Evolutionary conservation across 129 eudicot genomes (phyloP).

Genomic region (Daucus carota): DNA sequence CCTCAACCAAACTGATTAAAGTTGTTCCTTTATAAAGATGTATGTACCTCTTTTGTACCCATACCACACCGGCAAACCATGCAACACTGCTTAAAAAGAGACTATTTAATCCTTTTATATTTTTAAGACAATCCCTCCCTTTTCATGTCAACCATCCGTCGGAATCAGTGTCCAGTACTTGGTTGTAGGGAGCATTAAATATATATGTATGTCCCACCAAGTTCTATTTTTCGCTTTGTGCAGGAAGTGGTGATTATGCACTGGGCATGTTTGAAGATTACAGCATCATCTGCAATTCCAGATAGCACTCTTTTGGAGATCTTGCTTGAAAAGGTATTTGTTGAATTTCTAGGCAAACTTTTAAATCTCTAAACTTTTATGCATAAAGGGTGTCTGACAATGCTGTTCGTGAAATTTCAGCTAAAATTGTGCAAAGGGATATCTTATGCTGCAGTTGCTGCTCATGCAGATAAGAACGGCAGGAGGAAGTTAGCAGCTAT

Average conservation of each 20-base stretch:
- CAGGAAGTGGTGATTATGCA: slow-evolving; percentile 98
- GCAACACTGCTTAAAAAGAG: background rate
- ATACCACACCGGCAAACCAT: too few species aligned
- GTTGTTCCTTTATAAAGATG: too few species aligned
- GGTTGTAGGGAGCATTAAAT: background rate
- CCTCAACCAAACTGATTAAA: too few species aligned
- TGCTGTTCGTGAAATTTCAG: slow-evolving; percentile 36
- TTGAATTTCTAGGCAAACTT: background rate
- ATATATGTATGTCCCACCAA: background rate
- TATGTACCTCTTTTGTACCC: too few species aligned
- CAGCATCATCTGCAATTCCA: slow-evolving; percentile 56
- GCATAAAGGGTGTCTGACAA: slow-evolving; percentile 13
- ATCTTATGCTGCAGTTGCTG: slow-evolving; percentile 98
- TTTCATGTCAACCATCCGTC: background rate
- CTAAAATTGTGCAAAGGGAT: slow-evolving; percentile 86
- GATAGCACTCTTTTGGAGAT: slow-evolving; percentile 74
- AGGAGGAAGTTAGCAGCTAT: slow-evolving; percentile 95
- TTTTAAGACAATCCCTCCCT: background rate
- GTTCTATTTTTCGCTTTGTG: slow-evolving; percentile 10
- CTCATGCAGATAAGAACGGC: slow-evolving; percentile 94
- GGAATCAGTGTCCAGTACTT: background rate
- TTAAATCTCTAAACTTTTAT: background rate
- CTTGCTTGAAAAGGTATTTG: slow-evolving; percentile 72
- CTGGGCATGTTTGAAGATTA: slow-evolving; percentile 93
- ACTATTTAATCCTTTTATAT: too few species aligned